These are phyloP conservation scores for Phytophthora pluvialis DNA, from an alignment of 352 stramenopile genomes.

Conservation along the genomic window DNA sequence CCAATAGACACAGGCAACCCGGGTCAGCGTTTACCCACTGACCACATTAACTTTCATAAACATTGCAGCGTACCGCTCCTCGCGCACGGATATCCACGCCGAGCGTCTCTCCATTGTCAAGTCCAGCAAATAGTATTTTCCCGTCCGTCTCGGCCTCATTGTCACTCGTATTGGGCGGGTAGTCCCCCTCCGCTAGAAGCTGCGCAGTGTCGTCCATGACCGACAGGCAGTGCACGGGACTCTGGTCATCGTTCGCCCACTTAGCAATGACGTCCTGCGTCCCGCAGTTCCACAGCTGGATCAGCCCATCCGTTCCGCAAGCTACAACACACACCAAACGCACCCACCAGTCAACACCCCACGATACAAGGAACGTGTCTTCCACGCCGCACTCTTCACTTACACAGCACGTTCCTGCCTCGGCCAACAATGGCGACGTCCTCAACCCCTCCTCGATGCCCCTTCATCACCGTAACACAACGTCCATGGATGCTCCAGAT, in stretches of 20 bases:
- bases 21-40: neutral
- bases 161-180: conserved; percentile 15
- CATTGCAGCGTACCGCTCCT: conserved; percentile 31
- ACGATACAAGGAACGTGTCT: conserved; percentile 4
- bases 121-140: conserved; percentile 68
- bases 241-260: conserved; percentile 68
- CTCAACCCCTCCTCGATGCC: conserved; percentile 61
- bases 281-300: conserved; percentile 73
- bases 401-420: conserved; percentile 80
- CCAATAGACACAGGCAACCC: conserved; percentile 1
- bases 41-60: neutral
- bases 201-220: conserved; percentile 46
- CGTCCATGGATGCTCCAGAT: conserved; percentile 67
- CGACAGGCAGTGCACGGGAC: conserved; percentile 56
- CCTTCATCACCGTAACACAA: conserved; percentile 65
- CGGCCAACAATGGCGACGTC: conserved; percentile 69
- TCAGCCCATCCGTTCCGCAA: conserved; percentile 61
- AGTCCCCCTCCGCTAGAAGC: conserved; percentile 17
- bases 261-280: conserved; percentile 60
- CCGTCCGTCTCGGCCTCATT: conserved; percentile 66
- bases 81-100: conserved; percentile 66
- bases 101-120: conserved; percentile 64
- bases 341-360: neutral
- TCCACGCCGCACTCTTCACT: conserved; percentile 10
- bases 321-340: conserved; percentile 43